Conservation (phyloP, 768 basidiomycete genomes). For the Boletellus emodensis region DNA sequence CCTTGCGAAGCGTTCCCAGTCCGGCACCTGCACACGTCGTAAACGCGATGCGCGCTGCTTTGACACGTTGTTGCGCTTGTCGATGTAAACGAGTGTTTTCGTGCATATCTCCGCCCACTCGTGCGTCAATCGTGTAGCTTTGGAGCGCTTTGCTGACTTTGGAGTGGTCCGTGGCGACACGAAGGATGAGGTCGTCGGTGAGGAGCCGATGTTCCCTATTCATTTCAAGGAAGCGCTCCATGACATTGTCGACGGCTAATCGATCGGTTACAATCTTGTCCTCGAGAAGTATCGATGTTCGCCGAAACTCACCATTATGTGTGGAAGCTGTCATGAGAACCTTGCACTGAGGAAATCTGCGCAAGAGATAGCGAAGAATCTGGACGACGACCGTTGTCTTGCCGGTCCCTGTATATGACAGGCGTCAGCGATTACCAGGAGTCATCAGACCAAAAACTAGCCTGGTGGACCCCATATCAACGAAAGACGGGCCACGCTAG, state of each 20-base stretch:
- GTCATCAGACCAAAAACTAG: constrained; percentile 12
- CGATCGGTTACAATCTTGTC: neutral
- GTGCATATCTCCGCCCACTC: constrained; percentile 55
- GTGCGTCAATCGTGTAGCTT: constrained; percentile 58
- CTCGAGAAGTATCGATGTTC: neutral
- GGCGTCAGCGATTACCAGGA: neutral
- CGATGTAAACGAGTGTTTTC: constrained; percentile 55
- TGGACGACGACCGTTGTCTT: constrained; percentile 69
- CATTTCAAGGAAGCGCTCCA: constrained; percentile 54
- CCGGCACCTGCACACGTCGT: constrained; percentile 66
- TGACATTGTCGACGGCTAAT: constrained; percentile 67
- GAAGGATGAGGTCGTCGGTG: constrained; percentile 53
- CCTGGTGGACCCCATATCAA: constrained; percentile 73
- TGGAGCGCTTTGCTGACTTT: constrained; percentile 57
- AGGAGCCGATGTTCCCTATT: constrained; percentile 46
- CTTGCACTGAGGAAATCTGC: constrained; percentile 34
- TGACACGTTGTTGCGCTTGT: constrained; percentile 55
- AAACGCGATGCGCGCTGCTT: constrained; percentile 54
- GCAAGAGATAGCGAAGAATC: constrained; percentile 45
- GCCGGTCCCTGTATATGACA: constrained; percentile 50
- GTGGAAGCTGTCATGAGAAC: constrained; percentile 72
- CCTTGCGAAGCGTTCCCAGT: constrained; percentile 51
- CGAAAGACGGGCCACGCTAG: constrained; percentile 43
- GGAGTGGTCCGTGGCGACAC: constrained; percentile 62
- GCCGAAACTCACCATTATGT: constrained; percentile 47